Conservation (phyloP, 1,284 basidiomycete genomes). For the Trametes pubescens region DNA sequence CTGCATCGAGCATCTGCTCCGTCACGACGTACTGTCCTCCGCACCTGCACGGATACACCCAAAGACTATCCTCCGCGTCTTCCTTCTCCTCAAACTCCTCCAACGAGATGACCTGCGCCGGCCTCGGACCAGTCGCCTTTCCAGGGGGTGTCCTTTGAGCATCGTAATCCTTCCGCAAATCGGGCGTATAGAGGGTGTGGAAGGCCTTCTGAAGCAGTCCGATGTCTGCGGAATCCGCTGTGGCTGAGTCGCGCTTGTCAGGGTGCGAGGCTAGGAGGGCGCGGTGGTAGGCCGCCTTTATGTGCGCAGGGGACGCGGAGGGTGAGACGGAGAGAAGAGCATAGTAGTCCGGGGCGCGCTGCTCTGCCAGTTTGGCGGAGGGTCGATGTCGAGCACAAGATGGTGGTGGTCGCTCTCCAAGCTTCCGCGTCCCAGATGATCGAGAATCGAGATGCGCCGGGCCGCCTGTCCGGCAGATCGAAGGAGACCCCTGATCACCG, state of each 20-base stretch:
- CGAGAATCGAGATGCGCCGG: conserved; percentile 7
- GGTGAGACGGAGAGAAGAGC: conserved; percentile 44
- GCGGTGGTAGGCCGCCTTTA: conserved; percentile 77
- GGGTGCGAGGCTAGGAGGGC: conserved; percentile 71
- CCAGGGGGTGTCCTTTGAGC: conserved; percentile 24
- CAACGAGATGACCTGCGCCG: conserved; percentile 77
- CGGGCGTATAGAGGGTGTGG: conserved; percentile 56
- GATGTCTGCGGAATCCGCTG: conserved; percentile 50
- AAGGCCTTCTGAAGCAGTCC: conserved; percentile 70
- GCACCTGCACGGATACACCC: conserved; percentile 73
- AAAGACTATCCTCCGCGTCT: conserved; percentile 41
- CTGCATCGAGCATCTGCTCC: conserved; percentile 66
- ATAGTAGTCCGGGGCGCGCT: conserved; percentile 41
- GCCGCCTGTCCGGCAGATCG: background rate
- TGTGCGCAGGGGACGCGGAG: conserved; percentile 49
- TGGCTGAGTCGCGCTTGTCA: conserved; percentile 57
- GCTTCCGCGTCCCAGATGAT: background rate
- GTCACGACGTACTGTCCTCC: conserved; percentile 69
- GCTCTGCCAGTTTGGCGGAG: conserved; percentile 29
- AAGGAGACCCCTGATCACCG: background rate
- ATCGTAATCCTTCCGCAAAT: conserved; percentile 61
- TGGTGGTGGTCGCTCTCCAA: conserved; percentile 17
- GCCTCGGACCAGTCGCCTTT: conserved; percentile 54
- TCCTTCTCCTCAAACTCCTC: conserved; percentile 64
- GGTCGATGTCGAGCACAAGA: background rate